Conservation (phyloP, 371 early-diverging fungal species). For the Mortierella sp. region DNA sequence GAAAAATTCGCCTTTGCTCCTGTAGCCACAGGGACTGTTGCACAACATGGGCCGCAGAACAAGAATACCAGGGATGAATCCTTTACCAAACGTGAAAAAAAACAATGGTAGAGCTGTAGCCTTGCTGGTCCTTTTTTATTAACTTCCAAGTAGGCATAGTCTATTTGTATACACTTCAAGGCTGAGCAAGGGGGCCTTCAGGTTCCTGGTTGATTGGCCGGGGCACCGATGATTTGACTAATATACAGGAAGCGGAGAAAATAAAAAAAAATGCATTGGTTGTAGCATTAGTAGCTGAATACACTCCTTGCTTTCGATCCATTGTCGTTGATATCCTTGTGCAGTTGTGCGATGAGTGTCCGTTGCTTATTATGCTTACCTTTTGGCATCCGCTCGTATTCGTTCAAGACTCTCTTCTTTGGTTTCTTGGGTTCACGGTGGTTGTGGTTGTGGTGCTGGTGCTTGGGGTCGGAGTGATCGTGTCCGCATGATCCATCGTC, state of each 20-base stretch:
- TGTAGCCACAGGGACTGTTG: too few species aligned
- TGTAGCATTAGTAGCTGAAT: neutral
- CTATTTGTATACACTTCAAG: neutral
- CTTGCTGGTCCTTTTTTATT: neutral
- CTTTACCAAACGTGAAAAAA: neutral
- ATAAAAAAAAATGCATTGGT: neutral
- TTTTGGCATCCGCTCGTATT: constrained; percentile 78
- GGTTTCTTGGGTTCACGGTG: constrained; percentile 53
- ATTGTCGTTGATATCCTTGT: neutral
- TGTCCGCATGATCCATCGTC: constrained; percentile 39
- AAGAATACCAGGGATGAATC: too few species aligned
- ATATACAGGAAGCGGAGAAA: neutral
- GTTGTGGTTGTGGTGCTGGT: constrained; percentile 50
- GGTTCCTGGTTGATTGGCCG: constrained; percentile 26
- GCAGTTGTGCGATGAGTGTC: neutral
- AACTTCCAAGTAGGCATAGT: neutral
- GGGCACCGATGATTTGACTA: constrained; percentile 25
- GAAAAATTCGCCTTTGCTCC: too few species aligned
- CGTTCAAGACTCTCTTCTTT: constrained; percentile 73
- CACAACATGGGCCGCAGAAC: too few species aligned
- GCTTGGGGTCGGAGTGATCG: constrained; percentile 29
- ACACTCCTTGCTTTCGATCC: neutral
- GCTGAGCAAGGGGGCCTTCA: neutral
- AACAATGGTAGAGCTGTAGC: too few species aligned
- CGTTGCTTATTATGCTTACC: constrained; percentile 55